These are phyloP conservation scores for Pistacia atlantica DNA, from an alignment of 345 rosid genomes.

Conservation along the genomic window DNA sequence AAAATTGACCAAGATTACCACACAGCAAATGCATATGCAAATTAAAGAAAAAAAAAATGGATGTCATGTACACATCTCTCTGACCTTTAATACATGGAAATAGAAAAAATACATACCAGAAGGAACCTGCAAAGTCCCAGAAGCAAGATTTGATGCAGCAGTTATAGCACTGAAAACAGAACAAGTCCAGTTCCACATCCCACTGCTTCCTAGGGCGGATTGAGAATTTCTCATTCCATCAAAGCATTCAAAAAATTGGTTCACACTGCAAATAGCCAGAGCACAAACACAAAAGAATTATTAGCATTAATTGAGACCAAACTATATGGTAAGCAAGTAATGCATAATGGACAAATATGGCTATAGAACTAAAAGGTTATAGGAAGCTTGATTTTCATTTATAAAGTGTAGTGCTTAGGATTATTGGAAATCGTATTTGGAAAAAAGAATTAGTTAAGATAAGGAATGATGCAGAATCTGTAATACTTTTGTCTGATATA, in stretches of 20 bases:
- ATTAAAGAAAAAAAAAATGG: not conserved
- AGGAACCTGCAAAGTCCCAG: constrained; percentile 82
- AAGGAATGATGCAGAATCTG: not conserved
- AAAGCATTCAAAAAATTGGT: constrained; percentile 94
- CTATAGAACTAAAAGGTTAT: not conserved
- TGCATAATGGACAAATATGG: not conserved
- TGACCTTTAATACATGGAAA: constrained; percentile 15
- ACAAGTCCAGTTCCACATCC: constrained; percentile 95
- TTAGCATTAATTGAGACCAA: constrained; percentile 9
- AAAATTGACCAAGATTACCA: not conserved
- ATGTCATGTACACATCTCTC: not conserved
- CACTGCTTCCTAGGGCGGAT: constrained; percentile 85
- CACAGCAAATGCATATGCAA: not conserved
- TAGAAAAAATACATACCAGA: constrained; percentile 55
- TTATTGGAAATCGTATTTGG: not conserved
- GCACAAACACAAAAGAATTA: constrained; percentile 8
- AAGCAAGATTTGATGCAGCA: constrained; percentile 98
- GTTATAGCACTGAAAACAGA: constrained; percentile 95
- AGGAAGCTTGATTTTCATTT: not conserved
- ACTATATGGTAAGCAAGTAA: not conserved
- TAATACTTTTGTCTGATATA: not conserved
- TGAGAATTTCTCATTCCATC: constrained; percentile 90
- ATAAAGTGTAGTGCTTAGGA: not conserved
- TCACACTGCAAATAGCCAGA: constrained; percentile 58
- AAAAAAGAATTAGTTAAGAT: not conserved